phyloP scores from a whole-genome alignment of 1,139 yeast species.

The Candida sanyaensis region DNA sequence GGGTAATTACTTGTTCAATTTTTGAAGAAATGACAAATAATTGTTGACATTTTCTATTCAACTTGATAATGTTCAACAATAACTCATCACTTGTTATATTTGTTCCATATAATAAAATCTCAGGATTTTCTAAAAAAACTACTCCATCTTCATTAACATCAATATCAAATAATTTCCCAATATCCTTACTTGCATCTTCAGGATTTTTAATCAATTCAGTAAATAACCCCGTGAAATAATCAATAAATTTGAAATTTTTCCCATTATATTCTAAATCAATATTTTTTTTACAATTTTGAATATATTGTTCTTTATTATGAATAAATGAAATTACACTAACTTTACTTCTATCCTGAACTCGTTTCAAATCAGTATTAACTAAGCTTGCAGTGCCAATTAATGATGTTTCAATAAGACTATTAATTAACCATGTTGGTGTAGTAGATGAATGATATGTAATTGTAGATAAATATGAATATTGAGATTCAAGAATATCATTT shows the following conservation, averaged over 20 bases:
- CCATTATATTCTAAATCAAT: conserved; percentile 38
- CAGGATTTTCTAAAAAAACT: conserved; percentile 51
- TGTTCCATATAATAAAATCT: conserved; percentile 49
- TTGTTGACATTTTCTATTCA: conserved; percentile 38
- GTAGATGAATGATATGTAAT: conserved; percentile 64
- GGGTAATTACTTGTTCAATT: not conserved
- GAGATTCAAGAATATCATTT: conserved; percentile 22
- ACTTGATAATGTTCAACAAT: conserved; percentile 31
- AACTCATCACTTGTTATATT: conserved; percentile 32
- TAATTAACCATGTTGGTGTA: conserved; percentile 66
- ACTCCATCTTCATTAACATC: conserved; percentile 22
- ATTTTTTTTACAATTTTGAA: conserved; percentile 42
- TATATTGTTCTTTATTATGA: conserved; percentile 38
- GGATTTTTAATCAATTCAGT: conserved; percentile 28
- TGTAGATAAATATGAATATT: conserved; percentile 34
- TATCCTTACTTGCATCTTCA: conserved; percentile 15
- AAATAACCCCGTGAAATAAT: conserved; percentile 46
- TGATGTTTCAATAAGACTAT: conserved; percentile 47
- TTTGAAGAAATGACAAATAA: conserved; percentile 36
- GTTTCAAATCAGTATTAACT: conserved; percentile 35
- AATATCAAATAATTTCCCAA: conserved; percentile 25
- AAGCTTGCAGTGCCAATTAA: conserved; percentile 38
- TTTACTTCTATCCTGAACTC: conserved; percentile 22
- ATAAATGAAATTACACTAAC: conserved; percentile 47
- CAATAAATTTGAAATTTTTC: conserved; percentile 41